These are phyloP conservation scores for Tricholomella constricta DNA, from an alignment of 768 basidiomycete genomes.

Conservation along the genomic window DNA sequence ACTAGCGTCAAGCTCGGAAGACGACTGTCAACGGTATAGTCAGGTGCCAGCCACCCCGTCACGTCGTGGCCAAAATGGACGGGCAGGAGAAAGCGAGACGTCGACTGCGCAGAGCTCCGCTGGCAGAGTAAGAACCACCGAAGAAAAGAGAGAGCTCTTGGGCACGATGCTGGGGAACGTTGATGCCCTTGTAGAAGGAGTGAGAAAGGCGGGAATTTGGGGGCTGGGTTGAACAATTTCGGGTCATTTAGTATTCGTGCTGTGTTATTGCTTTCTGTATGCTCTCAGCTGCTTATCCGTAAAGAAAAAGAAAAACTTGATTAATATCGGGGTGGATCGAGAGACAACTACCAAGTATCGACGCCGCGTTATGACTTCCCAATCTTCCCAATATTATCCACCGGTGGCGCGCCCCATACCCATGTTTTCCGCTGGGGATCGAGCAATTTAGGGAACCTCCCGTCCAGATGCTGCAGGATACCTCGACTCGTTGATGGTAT, in stretches of 20 bases:
- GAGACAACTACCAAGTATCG: not conserved
- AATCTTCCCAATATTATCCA: slow-evolving; percentile 61
- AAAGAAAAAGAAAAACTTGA: not conserved
- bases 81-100: slow-evolving; percentile 13
- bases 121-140: slow-evolving; percentile 54
- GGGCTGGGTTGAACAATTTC: slow-evolving; percentile 49
- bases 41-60: slow-evolving; percentile 7
- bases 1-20: slow-evolving; percentile 18
- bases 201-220: slow-evolving; percentile 87
- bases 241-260: slow-evolving; percentile 3
- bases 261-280: slow-evolving; percentile 14
- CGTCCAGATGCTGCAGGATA: slow-evolving; percentile 46
- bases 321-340: not conserved
- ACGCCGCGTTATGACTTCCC: slow-evolving; percentile 9
- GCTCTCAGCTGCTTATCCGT: slow-evolving; percentile 6
- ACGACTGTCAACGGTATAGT: slow-evolving; percentile 14
- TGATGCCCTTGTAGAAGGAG: slow-evolving; percentile 85
- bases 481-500: slow-evolving; percentile 35
- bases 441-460: slow-evolving; percentile 49
- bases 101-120: slow-evolving; percentile 8
- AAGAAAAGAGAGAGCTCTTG: slow-evolving; percentile 81
- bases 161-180: slow-evolving; percentile 89
- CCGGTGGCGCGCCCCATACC: slow-evolving; percentile 72
- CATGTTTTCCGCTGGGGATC: slow-evolving; percentile 66
- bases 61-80: slow-evolving; percentile 6